Evolutionary conservation across 2,329 filamentous ascomycete species (phyloP), one percentile per base, ranked within the genome.

Genomic region (Alternaria ethzedia): DNA sequence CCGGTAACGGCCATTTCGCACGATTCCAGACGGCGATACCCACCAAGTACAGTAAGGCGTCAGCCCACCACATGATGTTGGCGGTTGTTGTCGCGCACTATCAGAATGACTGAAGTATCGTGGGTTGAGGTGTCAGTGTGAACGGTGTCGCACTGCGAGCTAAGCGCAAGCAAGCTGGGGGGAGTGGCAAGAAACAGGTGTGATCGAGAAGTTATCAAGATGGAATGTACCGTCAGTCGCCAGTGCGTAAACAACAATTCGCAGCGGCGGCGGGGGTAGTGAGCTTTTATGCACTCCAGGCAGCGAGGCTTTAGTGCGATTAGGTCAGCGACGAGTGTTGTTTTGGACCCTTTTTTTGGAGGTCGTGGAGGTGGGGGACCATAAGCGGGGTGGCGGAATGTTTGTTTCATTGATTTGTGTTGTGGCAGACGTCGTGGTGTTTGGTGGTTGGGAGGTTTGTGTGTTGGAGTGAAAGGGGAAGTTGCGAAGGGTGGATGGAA

Each of bases 31-130:
- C 43, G n/a, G 17, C 23, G 6, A 63, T 15, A n/a, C 50, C 57
- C 11, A 56, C 45, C 20, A 63, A 13, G n/a, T 21, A 28, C n/a
- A 45, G 45, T n/a, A 59, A 23, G 36, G 45, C 51, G 25, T 56
- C 55, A 32, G 28, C n/a, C 10, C 17, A 9, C 55, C 28, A 59
- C 57, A 60, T 63, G n/a, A n/a, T 56, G 9, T 30, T n/a, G 36
- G 36, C 10, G 36, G 51, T 26, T 47, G 36, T 45, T 11, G 54
- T 11, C 4, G 43, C 21, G 10, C 43, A 50, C 44, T 49, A 50
- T 50, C 45, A 36, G 20, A 21, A 43, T 5, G 55, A 25, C 26
- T 17, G 20, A 30, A 41, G 44, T 25, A 32, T 15, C 25, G 54
- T 15, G 11, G 21, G 51, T 36, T 1, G 28, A 51, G 28, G n/a